Conservation (phyloP, 345 rosid genomes). For the Barbarea vulgaris region DNA sequence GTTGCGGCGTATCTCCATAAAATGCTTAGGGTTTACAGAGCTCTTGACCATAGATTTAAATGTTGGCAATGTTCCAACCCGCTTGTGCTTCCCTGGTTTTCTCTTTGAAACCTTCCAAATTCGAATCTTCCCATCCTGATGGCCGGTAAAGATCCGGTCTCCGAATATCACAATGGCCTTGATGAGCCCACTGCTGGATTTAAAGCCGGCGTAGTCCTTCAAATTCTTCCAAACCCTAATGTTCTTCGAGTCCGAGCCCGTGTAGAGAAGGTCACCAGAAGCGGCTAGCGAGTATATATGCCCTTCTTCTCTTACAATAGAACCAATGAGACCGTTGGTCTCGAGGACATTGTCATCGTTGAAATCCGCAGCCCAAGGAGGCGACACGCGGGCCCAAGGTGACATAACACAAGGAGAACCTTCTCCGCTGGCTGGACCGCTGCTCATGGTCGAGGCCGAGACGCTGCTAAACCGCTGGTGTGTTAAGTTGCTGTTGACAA, state of each 20-base stretch:
- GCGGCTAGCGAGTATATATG: slow-evolving; percentile 71
- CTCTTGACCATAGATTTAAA: slow-evolving; percentile 54
- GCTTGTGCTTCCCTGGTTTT: slow-evolving; percentile 45
- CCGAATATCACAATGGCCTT: slow-evolving; percentile 51
- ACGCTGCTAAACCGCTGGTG: slow-evolving; percentile 47
- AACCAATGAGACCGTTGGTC: slow-evolving; percentile 56
- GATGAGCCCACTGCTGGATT: slow-evolving; percentile 61
- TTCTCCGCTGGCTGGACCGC: slow-evolving; percentile 51
- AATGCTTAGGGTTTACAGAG: slow-evolving; percentile 62
- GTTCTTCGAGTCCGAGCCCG: slow-evolving; percentile 76
- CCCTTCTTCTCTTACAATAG: slow-evolving; percentile 68
- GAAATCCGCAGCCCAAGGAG: slow-evolving; percentile 38
- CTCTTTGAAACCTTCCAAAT: slow-evolving; percentile 58
- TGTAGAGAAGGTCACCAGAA: slow-evolving; percentile 59
- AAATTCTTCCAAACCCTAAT: slow-evolving; percentile 72
- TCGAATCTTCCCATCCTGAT: slow-evolving; percentile 70
- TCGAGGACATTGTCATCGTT: slow-evolving; percentile 34
- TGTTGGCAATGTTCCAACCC: slow-evolving; percentile 57
- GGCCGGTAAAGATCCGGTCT: slow-evolving; percentile 61
- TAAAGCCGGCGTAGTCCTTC: slow-evolving; percentile 60
- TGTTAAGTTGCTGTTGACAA: slow-evolving; percentile 20
- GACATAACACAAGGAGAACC: slow-evolving; percentile 59
- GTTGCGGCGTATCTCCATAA: slow-evolving; percentile 53
- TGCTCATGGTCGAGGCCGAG: slow-evolving; percentile 43
- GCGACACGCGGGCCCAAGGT: slow-evolving; percentile 64